Base-by-base conservation (phyloP, 1,139 yeast species). In the Yamadazyma conglobata region DNA sequence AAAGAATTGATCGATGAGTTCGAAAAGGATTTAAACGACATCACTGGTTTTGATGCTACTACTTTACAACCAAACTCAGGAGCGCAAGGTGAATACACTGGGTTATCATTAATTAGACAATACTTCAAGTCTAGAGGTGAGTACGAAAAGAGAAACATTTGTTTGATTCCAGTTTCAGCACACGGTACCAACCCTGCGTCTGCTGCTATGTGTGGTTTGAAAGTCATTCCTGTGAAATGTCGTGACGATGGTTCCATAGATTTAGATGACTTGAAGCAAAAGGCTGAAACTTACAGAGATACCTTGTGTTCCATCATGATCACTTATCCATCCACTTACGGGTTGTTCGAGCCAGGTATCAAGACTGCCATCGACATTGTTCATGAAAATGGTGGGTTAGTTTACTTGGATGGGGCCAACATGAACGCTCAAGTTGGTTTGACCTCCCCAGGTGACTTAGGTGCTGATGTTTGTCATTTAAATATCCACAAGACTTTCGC, bases 151-250 rank as follows among this genome's bases (percentile, higher is more conserved):
- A 77, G 98, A 56, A 80, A 89, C 56, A 73, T 91, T 35, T 91
- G 96, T 60, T 73, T 91, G 54, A 91, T 91, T 46, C 98, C 98
- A 10, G 95, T 89, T 7, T 80, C 93, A 51, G 98, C 98, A 2
- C 98, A 91, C 52, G 98, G 98, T 38, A 91, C 98, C 20, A 91
- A 91, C 55, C 98, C 98, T 14, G 98, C 98, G 0, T 86, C 96
- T 27, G 97, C 98, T 11, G 88, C 96, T 25, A 91, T 91, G 95
- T 82, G 95, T 49, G 96, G 96, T 24, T 65, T 91, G 58, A 87
- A 86, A 60, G 97, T 91, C 30, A 86, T 91, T 15, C 82, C 97
- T 6, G 86, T 91, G 35, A 87, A 88, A 58, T 91, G 98, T 64
- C 67, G 82, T 36, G 56, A 68, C 11, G 77, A 87, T 50, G 98